Evolutionary conservation across 2,329 filamentous ascomycete genomes (phyloP), one percentile per base, ranked within the genome.

Genomic region (Fusarium continuum): DNA sequence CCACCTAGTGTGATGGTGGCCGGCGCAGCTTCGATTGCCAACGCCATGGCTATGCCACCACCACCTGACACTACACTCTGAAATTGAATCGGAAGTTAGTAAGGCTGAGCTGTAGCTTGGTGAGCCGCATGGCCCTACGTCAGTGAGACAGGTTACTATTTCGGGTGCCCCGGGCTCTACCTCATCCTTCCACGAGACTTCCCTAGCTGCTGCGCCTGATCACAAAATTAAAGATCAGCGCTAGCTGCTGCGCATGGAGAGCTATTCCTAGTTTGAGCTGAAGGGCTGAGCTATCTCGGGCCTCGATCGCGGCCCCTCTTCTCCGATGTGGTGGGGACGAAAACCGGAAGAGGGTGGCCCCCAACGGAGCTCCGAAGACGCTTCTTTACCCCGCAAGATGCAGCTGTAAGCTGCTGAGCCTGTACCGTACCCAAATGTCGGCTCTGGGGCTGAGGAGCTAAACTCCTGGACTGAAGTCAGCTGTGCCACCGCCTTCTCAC

Each of bases 401-500:
- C 8, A 25, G 32, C 17, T 10, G 23, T 32, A 20, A n/a, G n/a
- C n/a, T n/a, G n/a, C n/a, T n/a, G n/a, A n/a, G n/a, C n/a, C n/a
- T n/a, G n/a, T n/a, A n/a, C n/a, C n/a, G 14, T 34, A 29, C 14
- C 40, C 40, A 61, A 19, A 34, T 23, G 41, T 38, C n/a, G 11
- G 55, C 40, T 45, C n/a, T 55, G 50, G 55, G 61, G 48, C 39
- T 61, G 39, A 46, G 34, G 19, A 38, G n/a, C 34, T 47, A 40
- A 23, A 17, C 19, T 38, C 4, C 6, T 9, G 16, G 11, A 4
- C 28, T 41, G 20, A 46, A 44, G 49, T 64, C 61, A 65, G 23
- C 55, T 64, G 61, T 61, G 40, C 55, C 55, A 61, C 58, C 28
- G 23, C 55, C 14, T 9, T 38, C 26, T 35, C 45, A 16, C 19